Evolutionary conservation across 2,329 filamentous ascomycete genomes (phyloP).

Genomic region (Acarospora socialis): DNA sequence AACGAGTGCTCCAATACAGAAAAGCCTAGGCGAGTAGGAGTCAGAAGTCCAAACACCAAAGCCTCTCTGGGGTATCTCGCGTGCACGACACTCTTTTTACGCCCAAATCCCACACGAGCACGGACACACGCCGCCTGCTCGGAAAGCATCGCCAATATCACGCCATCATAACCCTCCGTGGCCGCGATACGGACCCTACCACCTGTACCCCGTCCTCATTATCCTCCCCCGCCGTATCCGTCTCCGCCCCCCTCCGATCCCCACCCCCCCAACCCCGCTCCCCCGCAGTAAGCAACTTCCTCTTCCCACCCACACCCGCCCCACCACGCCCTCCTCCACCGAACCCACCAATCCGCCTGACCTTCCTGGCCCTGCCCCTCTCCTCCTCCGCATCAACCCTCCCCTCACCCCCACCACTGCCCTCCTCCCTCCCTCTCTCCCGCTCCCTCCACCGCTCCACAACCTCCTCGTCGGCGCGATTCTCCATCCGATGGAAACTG

Average conservation of each 20-base stretch:
- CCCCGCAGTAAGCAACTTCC: constrained; percentile 11
- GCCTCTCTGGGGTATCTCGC: no score
- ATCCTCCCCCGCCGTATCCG: constrained; percentile 6
- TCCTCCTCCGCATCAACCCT: constrained; percentile 8
- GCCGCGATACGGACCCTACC: no score
- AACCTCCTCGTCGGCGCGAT: constrained; percentile 33
- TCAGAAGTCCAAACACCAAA: no score
- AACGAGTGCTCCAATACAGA: no score
- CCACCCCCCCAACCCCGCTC: constrained; percentile 6
- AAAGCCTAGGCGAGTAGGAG: no score
- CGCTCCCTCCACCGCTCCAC: constrained; percentile 31
- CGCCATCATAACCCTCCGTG: no score
- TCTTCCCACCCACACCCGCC: constrained; percentile 8
- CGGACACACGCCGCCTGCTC: no score
- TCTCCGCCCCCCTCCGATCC: constrained; percentile 2
- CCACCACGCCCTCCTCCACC: constrained; percentile 4
- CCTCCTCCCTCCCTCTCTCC: constrained; percentile 15
- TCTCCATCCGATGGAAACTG: constrained; percentile 40
- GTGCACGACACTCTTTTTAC: no score
- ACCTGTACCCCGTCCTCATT: no score
- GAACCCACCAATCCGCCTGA: not conserved
- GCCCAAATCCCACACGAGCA: no score
- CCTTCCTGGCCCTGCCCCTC: constrained; percentile 4
- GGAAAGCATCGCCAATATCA: no score
- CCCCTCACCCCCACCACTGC: constrained; percentile 6